Conservation (phyloP, 495 filamentous ascomycete genomes). For the Parachaetomium inaequale region DNA sequence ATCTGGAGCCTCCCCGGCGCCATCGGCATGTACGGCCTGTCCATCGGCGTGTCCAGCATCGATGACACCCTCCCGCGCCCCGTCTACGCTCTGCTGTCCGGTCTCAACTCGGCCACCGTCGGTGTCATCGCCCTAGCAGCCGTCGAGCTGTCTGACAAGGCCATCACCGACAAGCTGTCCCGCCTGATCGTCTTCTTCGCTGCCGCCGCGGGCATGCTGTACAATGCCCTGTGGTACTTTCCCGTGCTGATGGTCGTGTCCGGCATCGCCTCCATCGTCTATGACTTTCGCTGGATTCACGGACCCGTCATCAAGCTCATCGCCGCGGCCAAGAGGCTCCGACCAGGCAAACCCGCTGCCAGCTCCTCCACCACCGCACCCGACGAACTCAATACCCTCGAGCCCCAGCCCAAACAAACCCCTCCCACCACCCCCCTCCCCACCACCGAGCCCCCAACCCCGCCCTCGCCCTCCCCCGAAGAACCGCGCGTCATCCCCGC, state of each 20-base stretch:
- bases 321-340: not conserved
- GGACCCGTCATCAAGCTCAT: conserved; percentile 19
- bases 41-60: conserved; percentile 63
- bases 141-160: conserved; percentile 67
- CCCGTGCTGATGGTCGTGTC: conserved; percentile 61
- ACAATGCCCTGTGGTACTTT: conserved; percentile 81
- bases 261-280: conserved; percentile 55
- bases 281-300: conserved; percentile 57
- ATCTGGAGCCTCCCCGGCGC: conserved; percentile 78
- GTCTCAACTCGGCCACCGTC: conserved; percentile 74
- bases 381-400: not conserved
- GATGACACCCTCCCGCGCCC: conserved; percentile 56
- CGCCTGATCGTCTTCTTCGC: conserved; percentile 67
- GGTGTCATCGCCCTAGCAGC: conserved; percentile 77
- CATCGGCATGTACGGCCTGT: conserved; percentile 69
- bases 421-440: not conserved
- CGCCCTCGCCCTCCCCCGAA: conserved; percentile 20
- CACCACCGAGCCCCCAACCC: not conserved
- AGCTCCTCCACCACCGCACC: too few relatives aligned
- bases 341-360: not conserved
- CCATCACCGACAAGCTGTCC: conserved; percentile 69
- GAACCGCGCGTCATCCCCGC: conserved; percentile 42
- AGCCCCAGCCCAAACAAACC: not conserved
- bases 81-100: conserved; percentile 73
- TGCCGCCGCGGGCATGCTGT: conserved; percentile 65